Percentiles rank a stretch among this genome's conserved stretches.
These are phyloP conservation scores for Stagonosporopsis tanaceti DNA, from an alignment of 2,329 filamentous ascomycete genomes.

Conservation along the genomic window DNA sequence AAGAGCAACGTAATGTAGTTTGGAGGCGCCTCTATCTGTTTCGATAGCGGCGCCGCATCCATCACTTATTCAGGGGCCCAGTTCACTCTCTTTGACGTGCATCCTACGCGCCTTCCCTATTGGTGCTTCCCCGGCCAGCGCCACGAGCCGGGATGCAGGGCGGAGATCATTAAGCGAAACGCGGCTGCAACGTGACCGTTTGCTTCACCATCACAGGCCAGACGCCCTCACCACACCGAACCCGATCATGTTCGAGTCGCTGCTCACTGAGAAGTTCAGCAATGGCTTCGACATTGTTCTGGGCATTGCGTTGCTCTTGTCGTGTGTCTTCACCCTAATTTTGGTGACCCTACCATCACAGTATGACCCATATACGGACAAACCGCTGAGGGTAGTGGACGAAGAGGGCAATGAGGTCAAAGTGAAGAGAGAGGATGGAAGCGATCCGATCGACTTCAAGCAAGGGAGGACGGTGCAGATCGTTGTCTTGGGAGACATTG, in stretches of 20 bases:
- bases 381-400: slow-evolving; percentile 30
- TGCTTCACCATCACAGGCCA: slow-evolving; percentile 26
- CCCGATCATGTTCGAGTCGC: slow-evolving; percentile 45
- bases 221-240: slow-evolving; percentile 17
- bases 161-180: slow-evolving; percentile 18
- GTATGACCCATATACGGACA: slow-evolving; percentile 55
- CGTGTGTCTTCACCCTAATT: slow-evolving; percentile 58
- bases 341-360: slow-evolving; percentile 62
- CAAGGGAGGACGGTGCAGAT: slow-evolving; percentile 72
- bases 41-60: slow-evolving; percentile 25
- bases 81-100: slow-evolving; percentile 19
- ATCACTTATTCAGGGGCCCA: slow-evolving; percentile 17
- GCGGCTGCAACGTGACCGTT: slow-evolving; percentile 24
- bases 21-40: slow-evolving; percentile 27
- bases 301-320: slow-evolving; percentile 51
- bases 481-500: slow-evolving; percentile 92
- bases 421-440: slow-evolving; percentile 31
- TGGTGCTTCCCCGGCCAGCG: slow-evolving; percentile 17
- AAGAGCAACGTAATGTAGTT: slow-evolving; percentile 20
- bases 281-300: slow-evolving; percentile 50
- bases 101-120: slow-evolving; percentile 22
- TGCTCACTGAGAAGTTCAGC: slow-evolving; percentile 30
- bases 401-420: slow-evolving; percentile 36
- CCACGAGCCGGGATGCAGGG: slow-evolving; percentile 10
- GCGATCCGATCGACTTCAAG: slow-evolving; percentile 32